Evolutionary conservation across 129 eudicot species (phyloP).

Genomic region (Arctium lappa): DNA sequence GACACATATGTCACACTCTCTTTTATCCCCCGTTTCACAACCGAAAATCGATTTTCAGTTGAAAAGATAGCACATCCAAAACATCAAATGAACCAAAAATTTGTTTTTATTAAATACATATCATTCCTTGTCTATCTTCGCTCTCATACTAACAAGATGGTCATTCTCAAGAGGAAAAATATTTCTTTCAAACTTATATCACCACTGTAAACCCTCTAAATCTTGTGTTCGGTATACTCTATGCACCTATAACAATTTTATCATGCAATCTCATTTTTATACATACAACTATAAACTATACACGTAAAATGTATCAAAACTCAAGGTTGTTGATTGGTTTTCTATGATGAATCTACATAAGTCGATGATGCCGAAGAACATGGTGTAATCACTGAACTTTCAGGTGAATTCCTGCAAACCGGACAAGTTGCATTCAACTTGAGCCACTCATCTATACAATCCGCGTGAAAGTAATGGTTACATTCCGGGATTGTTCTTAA

Average conservation of each 20-base stretch:
- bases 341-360: constrained; percentile 9
- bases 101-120: no score
- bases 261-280: background rate
- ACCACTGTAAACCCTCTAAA: background rate
- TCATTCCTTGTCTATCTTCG: background rate
- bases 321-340: background rate
- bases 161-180: background rate
- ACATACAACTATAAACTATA: constrained; percentile 25
- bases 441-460: constrained; percentile 89
- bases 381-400: constrained; percentile 32
- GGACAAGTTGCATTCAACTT: constrained; percentile 74
- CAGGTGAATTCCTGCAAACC: constrained; percentile 69
- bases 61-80: no score
- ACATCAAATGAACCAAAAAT: no score
- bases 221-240: background rate
- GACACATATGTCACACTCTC: no score
- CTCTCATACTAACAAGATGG: background rate
- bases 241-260: background rate
- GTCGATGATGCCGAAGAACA: constrained; percentile 29
- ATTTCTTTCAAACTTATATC: background rate
- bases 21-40: no score
- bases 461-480: constrained; percentile 71
- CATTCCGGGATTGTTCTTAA: constrained; percentile 75
- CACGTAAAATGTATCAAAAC: constrained; percentile 1
- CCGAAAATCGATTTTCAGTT: no score